Evolutionary conservation across 2,329 filamentous ascomycete genomes (phyloP), one percentile per base, ranked within the genome.

Genomic region (Hirsutella rhossiliensis): DNA sequence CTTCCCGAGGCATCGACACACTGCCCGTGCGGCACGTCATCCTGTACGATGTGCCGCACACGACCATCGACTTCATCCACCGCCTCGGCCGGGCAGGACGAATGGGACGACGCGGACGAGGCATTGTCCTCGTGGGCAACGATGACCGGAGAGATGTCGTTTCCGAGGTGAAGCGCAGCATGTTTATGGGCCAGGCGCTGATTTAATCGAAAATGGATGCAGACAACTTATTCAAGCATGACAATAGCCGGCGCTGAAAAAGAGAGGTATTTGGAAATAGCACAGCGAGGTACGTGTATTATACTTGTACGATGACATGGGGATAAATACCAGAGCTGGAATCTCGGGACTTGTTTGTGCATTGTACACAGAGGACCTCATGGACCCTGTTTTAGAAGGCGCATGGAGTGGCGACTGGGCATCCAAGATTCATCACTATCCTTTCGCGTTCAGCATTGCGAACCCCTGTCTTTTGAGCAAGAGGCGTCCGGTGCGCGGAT

Each of bases 61-160:
- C 87, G 0, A 94, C 88, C 0, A 94, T 98, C 47, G 94, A 98
- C 63, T 98, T 98, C 56, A 96, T 98, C 56, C 94, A 98, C 63
- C 83, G 94, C 15, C 77, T 97, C 5, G 92, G 92, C 15, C 77
- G 92, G 45, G 87, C 92, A 1, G 92, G 92, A 0, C 78, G 92
- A 30, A 97, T 97, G 87, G 88, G 88, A 3, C 77, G 88, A 48
- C 76, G 92, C 60, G 92, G 92, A 15, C 75, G 89, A 45, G 92
- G 88, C 18, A 81, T 97, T 50, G 89, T 97, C 27, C 68, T 98
- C 31, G 86, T 96, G 2, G 90, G 89, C 48, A 90, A 85, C 61
- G 77, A 88, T 49, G 92, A 97, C 61, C 73, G 92, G 43, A 85
- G 84, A 58, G 90, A 97, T 62, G 78, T 97, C 28, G 88, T 97